These are phyloP conservation scores for Calocybe indica DNA, from an alignment of 768 basidiomycete genomes.

Conservation along the genomic window DNA sequence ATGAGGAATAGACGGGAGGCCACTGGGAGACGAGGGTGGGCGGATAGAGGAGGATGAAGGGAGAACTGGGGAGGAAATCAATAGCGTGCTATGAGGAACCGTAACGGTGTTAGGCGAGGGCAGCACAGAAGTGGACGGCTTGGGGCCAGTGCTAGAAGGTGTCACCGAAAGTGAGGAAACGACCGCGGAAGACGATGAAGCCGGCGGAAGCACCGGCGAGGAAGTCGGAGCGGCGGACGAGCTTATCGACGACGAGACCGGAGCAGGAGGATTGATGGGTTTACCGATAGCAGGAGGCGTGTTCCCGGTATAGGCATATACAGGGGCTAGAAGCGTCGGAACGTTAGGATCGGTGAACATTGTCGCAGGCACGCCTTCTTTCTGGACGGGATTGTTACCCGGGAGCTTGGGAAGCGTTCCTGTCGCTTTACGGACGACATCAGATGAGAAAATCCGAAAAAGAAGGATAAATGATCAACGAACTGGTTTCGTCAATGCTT, in stretches of 20 bases:
- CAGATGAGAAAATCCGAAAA: background rate
- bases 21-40: too few relatives aligned
- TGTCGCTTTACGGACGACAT: constrained; percentile 25
- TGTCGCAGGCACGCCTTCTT: constrained; percentile 25
- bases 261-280: constrained; percentile 11
- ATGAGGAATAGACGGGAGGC: too few relatives aligned
- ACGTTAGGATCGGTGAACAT: constrained; percentile 25
- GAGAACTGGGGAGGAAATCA: too few relatives aligned
- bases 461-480: constrained; percentile 4
- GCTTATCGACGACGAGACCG: constrained; percentile 8
- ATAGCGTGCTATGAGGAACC: too few relatives aligned
- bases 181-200: too few relatives aligned
- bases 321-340: constrained; percentile 35
- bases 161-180: too few relatives aligned
- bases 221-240: constrained; percentile 3
- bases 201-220: background rate
- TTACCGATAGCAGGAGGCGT: constrained; percentile 30
- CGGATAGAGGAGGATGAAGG: too few relatives aligned
- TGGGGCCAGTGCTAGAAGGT: too few relatives aligned
- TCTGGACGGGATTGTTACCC: constrained; percentile 48
- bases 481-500: constrained; percentile 41
- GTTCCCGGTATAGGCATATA: constrained; percentile 41
- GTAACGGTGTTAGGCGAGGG: too few relatives aligned
- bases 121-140: too few relatives aligned
- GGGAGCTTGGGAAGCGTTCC: constrained; percentile 42